phyloP scores from a whole-genome alignment of 2,329 filamentous ascomycete genomes.

The Xylariales sp. region DNA sequence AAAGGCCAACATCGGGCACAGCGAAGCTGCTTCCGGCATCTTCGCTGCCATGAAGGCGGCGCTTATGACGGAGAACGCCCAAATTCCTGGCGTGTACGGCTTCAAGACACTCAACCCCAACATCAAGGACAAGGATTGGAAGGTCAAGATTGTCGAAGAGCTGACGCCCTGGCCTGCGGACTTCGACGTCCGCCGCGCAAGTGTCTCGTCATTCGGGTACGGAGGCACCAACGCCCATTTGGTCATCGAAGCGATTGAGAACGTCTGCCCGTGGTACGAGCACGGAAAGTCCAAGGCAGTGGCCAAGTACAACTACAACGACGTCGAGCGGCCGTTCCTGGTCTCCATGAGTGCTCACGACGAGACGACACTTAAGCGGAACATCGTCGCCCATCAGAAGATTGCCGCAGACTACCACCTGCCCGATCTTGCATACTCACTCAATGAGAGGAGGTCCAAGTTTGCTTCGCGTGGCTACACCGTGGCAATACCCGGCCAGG shows the following conservation, averaged over 20 bases:
- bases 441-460: constrained; percentile 7
- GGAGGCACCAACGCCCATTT: constrained; percentile 13
- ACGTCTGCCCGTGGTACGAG: not conserved
- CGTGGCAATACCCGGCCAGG: not conserved
- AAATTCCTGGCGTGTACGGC: constrained; percentile 12
- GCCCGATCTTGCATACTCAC: constrained; percentile 14
- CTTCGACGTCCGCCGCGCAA: not conserved
- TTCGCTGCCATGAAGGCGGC: constrained; percentile 16
- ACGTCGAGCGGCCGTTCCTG: constrained; percentile 9
- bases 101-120: constrained; percentile 3
- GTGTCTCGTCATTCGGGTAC: constrained; percentile 7
- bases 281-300: constrained; percentile 5
- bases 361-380: constrained; percentile 12
- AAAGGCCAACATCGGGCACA: constrained; percentile 9
- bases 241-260: constrained; percentile 8
- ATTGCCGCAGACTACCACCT: constrained; percentile 14
- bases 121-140: constrained; percentile 9
- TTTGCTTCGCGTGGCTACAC: not conserved
- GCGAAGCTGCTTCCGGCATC: constrained; percentile 14
- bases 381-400: constrained; percentile 15
- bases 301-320: constrained; percentile 4
- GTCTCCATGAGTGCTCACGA: constrained; percentile 11
- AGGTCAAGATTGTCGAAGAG: not conserved
- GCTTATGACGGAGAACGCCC: constrained; percentile 10
- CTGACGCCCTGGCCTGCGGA: not conserved